Percentiles rank a stretch among this genome's conserved stretches.
phyloP scores from a whole-genome alignment of 345 rosid species.

The Moricandia moricandioides region DNA sequence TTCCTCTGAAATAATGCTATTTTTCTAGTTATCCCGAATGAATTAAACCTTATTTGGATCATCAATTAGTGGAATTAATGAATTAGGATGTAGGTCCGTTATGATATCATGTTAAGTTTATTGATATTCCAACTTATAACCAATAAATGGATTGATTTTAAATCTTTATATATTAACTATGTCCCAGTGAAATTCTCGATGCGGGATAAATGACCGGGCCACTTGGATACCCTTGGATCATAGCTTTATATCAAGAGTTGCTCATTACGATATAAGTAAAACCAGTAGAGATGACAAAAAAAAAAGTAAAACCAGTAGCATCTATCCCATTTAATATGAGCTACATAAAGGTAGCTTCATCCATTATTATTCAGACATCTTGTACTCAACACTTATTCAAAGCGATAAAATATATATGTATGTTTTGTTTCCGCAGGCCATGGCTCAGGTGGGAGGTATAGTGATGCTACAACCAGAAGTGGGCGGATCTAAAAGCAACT shows the following conservation, averaged over 20 bases:
- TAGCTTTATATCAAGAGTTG: background rate
- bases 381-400: background rate
- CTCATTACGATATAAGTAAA: background rate
- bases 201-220: too few species aligned
- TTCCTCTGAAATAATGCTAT: too few species aligned
- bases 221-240: background rate
- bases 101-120: too few species aligned
- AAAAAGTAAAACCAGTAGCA: background rate
- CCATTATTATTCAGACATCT: background rate
- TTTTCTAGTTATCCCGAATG: too few species aligned
- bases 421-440: conserved; percentile 52
- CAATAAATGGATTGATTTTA: too few species aligned
- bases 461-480: conserved; percentile 93
- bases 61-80: too few species aligned
- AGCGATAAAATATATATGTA: background rate
- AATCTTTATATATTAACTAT: too few species aligned
- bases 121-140: too few species aligned
- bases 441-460: conserved; percentile 97
- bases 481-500: conserved; percentile 70
- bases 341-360: background rate
- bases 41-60: too few species aligned
- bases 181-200: too few species aligned
- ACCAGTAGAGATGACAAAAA: background rate
- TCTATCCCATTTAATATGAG: background rate
- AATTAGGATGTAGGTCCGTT: too few species aligned